Percentiles rank a stretch among this genome's conserved stretches.
Conservation (phyloP, 345 rosid genomes). For the Eucalyptus sideroxylon region DNA sequence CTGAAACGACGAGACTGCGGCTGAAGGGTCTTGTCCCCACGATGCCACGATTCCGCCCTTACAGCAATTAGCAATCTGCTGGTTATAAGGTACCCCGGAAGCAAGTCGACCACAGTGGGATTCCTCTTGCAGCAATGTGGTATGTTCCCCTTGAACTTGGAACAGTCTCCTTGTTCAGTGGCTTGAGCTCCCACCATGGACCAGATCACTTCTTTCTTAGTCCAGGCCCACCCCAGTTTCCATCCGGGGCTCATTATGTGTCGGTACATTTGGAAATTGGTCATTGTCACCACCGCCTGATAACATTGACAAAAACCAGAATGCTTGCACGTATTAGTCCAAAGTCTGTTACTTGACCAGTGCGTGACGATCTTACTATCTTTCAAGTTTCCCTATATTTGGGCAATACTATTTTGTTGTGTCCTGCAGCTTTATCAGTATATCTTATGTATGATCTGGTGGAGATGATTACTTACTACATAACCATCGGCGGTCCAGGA, state of each 20-base stretch:
- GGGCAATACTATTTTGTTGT: background rate
- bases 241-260: conserved; percentile 35
- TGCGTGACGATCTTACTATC: background rate
- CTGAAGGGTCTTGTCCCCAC: conserved; percentile 25
- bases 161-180: conserved; percentile 38
- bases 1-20: conserved; percentile 24
- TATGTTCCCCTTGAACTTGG: conserved; percentile 32
- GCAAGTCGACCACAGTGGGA: conserved; percentile 33
- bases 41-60: conserved; percentile 27
- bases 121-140: conserved; percentile 28
- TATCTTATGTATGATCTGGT: background rate
- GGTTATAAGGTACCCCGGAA: conserved; percentile 29
- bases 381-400: background rate
- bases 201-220: conserved; percentile 40
- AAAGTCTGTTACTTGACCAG: background rate
- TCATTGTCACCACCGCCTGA: conserved; percentile 29
- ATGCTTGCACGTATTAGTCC: background rate
- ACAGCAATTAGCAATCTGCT: conserved; percentile 32
- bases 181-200: conserved; percentile 35
- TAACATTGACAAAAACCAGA: background rate
- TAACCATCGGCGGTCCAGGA: conserved; percentile 2
- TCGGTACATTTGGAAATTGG: conserved; percentile 30
- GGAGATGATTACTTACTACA: background rate
- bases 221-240: conserved; percentile 36
- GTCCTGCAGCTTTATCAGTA: background rate